These are phyloP conservation scores for Rhododendron williamsianum DNA, from an alignment of 148 eudicot species.

Conservation along the genomic window DNA sequence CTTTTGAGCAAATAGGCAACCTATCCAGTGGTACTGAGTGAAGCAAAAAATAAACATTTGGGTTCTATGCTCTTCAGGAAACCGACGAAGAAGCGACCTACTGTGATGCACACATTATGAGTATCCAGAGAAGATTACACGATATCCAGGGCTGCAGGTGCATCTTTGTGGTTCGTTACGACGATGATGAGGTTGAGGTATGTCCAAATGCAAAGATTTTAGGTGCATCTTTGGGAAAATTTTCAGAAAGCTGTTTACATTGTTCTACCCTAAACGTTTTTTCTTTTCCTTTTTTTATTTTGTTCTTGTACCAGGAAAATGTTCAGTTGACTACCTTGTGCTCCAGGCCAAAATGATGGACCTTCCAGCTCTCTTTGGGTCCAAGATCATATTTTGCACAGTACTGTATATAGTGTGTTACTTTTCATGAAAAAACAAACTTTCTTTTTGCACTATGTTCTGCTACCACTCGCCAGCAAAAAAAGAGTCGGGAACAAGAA, in stretches of 20 bases:
- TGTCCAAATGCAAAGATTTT: background rate
- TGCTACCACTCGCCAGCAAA: background rate
- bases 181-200: slow-evolving; percentile 59
- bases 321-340: slow-evolving; percentile 49
- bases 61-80: slow-evolving; percentile 36
- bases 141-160: slow-evolving; percentile 62
- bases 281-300: background rate
- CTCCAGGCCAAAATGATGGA: slow-evolving; percentile 44
- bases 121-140: slow-evolving; percentile 56
- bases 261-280: background rate
- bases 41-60: background rate
- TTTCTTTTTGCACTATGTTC: background rate
- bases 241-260: background rate
- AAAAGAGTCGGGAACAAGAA: background rate
- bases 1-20: background rate
- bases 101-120: slow-evolving; percentile 59
- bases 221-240: background rate
- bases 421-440: background rate
- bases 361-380: background rate
- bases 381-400: background rate
- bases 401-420: background rate
- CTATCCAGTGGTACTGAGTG: background rate
- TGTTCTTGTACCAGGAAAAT: slow-evolving; percentile 41
- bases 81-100: slow-evolving; percentile 52
- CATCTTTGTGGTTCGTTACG: slow-evolving; percentile 65